Percentiles rank a stretch among this genome's conserved stretches.
Evolutionary conservation across 2,329 filamentous ascomycete genomes (phyloP).

Genomic region (Cadophora sp.): DNA sequence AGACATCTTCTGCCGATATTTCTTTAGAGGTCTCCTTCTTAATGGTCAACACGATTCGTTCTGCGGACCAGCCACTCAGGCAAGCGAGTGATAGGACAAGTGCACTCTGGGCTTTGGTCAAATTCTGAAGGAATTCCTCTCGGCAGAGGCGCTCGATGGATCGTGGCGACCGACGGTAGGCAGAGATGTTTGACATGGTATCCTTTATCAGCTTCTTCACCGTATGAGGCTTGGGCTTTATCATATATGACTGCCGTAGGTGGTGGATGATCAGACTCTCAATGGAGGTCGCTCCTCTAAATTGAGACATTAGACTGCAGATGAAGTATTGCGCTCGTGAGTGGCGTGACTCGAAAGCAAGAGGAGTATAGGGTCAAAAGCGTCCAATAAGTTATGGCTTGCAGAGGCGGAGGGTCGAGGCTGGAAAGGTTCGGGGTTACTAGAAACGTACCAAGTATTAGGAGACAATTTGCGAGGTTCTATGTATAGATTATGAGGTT

Average conservation of each 20-base stretch:
- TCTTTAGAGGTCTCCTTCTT: background rate
- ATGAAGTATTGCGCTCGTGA: background rate
- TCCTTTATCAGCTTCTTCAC: background rate
- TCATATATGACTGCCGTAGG: background rate
- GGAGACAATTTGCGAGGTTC: background rate
- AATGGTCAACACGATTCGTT: slow-evolving; percentile 29
- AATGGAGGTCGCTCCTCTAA: background rate
- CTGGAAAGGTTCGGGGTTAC: background rate
- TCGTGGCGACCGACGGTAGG: background rate
- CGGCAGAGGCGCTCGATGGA: background rate
- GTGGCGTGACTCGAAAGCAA: background rate
- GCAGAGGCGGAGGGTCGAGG: background rate
- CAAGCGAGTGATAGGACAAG: slow-evolving; percentile 30
- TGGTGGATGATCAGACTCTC: background rate
- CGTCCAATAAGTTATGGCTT: background rate
- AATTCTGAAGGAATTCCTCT: background rate
- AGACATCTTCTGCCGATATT: slow-evolving; percentile 30
- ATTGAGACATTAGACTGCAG: background rate
- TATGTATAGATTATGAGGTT: background rate
- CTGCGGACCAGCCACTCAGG: slow-evolving; percentile 36
- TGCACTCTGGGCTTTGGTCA: slow-evolving; percentile 7
- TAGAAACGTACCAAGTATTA: background rate
- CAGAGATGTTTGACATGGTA: background rate
- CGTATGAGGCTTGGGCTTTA: background rate
- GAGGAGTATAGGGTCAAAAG: background rate